Evolutionary conservation across 1,139 yeast species (phyloP).

Genomic region (Lodderomyces jiufengensis): DNA sequence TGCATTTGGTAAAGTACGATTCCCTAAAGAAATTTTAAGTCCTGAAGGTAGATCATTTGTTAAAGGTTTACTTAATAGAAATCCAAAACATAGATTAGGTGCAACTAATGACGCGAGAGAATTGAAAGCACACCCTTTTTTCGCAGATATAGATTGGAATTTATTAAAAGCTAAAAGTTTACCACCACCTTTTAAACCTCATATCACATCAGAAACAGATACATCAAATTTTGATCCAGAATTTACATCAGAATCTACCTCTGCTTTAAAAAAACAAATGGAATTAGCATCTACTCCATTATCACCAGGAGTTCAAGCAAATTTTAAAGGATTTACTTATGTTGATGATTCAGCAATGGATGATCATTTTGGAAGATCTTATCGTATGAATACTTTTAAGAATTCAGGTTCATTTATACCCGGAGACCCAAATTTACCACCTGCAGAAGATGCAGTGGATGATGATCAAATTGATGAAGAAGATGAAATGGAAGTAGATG

Average conservation of each 20-base stretch:
- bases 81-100: slow-evolving; percentile 92
- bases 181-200: slow-evolving; percentile 98
- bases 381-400: slow-evolving; percentile 45
- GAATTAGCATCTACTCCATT: slow-evolving; percentile 75
- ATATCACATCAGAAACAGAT: slow-evolving; percentile 83
- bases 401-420: slow-evolving; percentile 74
- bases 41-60: slow-evolving; percentile 93
- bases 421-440: slow-evolving; percentile 74
- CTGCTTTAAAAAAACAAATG: slow-evolving; percentile 66
- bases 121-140: slow-evolving; percentile 85
- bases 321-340: slow-evolving; percentile 92
- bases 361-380: slow-evolving; percentile 62
- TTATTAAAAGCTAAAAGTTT: slow-evolving; percentile 71
- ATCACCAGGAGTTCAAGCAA: slow-evolving; percentile 92
- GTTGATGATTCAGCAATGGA: slow-evolving; percentile 94
- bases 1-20: slow-evolving; percentile 95
- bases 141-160: slow-evolving; percentile 88
- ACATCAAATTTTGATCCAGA: slow-evolving; percentile 97
- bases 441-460: slow-evolving; percentile 80
- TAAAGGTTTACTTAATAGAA: slow-evolving; percentile 88
- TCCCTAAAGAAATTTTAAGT: slow-evolving; percentile 91
- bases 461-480: slow-evolving; percentile 67
- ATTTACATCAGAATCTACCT: slow-evolving; percentile 87
- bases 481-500: slow-evolving; percentile 51
- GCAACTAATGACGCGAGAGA: slow-evolving; percentile 90